These are phyloP conservation scores for Beauveria caledonica DNA, from an alignment of 2,329 filamentous ascomycete species.

Conservation along the genomic window DNA sequence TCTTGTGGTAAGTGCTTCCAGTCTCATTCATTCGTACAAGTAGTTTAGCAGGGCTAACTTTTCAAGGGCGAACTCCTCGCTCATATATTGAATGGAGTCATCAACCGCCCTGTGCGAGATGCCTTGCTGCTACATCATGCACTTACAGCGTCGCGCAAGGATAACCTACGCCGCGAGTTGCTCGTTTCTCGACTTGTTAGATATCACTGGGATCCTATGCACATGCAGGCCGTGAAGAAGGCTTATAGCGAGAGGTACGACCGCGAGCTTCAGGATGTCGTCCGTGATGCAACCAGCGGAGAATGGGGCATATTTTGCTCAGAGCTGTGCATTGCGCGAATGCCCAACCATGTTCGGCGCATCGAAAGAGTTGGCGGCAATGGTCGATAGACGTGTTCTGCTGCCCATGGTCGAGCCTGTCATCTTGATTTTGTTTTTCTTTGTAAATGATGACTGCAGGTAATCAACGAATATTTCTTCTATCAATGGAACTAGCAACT, in stretches of 20 bases:
- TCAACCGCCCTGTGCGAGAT: constrained; percentile 91
- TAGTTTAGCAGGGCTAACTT: constrained; percentile 6
- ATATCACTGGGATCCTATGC: constrained; percentile 83
- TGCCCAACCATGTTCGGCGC: constrained; percentile 49
- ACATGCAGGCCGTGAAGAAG: constrained; percentile 70
- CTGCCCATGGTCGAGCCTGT: background rate
- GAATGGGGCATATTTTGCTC: constrained; percentile 73
- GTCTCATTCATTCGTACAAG: constrained; percentile 1
- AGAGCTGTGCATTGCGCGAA: constrained; percentile 56
- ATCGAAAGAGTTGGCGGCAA: constrained; percentile 32
- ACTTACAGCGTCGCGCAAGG: constrained; percentile 62
- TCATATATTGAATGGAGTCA: constrained; percentile 92
- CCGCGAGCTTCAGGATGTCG: constrained; percentile 64
- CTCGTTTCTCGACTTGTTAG: constrained; percentile 82
- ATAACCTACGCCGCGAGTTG: constrained; percentile 70
- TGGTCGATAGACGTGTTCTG: background rate
- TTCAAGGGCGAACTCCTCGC: constrained; percentile 82
- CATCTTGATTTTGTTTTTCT: background rate
- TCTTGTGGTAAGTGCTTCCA: constrained; percentile 65
- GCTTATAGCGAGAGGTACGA: constrained; percentile 76
- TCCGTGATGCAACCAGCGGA: constrained; percentile 66
- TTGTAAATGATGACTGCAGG: background rate
- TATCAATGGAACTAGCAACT: background rate
- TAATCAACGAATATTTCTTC: background rate
- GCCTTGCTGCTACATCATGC: constrained; percentile 87